Evolutionary conservation across 345 rosid genomes (phyloP).

Genomic region (Populus pruinosa): DNA sequence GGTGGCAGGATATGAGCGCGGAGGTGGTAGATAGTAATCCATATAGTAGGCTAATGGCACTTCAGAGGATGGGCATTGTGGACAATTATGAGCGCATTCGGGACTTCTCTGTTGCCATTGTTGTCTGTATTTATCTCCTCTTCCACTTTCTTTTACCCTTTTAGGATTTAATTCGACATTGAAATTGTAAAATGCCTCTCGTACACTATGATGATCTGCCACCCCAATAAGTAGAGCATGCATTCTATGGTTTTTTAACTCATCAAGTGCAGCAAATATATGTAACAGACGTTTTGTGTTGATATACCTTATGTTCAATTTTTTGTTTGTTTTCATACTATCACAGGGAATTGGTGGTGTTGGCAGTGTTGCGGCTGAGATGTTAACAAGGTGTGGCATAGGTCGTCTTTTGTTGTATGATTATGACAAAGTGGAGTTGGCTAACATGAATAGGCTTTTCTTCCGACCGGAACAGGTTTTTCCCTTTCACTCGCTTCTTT

Average conservation of each 20-base stretch:
- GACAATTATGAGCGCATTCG: conserved; percentile 82
- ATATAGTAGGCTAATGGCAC: conserved; percentile 98
- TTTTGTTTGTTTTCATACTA: conserved; percentile 10
- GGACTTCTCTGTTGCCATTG: conserved; percentile 88
- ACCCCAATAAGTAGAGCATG: no score
- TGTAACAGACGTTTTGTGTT: no score
- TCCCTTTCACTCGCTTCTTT: background rate
- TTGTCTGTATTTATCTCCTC: conserved; percentile 64
- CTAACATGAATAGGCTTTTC: conserved; percentile 94
- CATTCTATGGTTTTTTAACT: no score
- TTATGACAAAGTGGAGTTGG: conserved; percentile 91
- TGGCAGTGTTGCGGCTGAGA: conserved; percentile 99
- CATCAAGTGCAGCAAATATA: no score
- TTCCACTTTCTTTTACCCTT: background rate
- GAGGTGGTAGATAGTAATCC: conserved; percentile 98
- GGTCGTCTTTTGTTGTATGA: conserved; percentile 96
- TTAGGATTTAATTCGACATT: background rate
- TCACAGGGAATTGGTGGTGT: conserved; percentile 94
- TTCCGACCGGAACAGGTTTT: conserved; percentile 93
- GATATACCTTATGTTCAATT: background rate
- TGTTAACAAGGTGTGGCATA: conserved; percentile 95
- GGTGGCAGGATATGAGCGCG: conserved; percentile 81
- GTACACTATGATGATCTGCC: no score
- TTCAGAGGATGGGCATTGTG: conserved; percentile 97
- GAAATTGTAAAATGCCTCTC: no score